A percentile compares a stretch with the other conserved stretches of the same genome.
phyloP scores from a whole-genome alignment of 148 eudicot genomes.

The Chenopodium album region DNA sequence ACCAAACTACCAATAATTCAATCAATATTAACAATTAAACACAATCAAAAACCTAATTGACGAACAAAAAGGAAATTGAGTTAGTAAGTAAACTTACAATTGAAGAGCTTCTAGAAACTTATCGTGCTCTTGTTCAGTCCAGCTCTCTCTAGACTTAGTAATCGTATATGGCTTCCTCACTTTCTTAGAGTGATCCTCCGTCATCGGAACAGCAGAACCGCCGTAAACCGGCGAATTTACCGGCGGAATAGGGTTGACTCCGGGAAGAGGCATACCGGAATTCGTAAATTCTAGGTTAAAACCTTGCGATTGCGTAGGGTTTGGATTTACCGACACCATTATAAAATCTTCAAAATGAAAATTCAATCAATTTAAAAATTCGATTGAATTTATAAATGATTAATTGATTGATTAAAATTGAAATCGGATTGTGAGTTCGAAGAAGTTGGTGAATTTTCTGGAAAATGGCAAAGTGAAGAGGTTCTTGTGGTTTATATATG shows the following conservation, averaged over 20 bases:
- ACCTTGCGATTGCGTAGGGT: constrained; percentile 27
- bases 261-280: constrained; percentile 34
- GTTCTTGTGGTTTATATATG: constrained; percentile 3
- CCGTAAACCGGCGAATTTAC: constrained; percentile 15
- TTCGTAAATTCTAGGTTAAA: constrained; percentile 25
- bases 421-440: neutral
- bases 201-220: neutral
- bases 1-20: neutral
- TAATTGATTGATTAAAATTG: neutral
- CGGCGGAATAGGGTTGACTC: constrained; percentile 25
- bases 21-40: neutral
- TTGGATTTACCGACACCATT: constrained; percentile 41
- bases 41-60: no score
- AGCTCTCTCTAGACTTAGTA: constrained; percentile 60
- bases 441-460: neutral
- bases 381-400: neutral
- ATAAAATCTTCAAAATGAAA: no score
- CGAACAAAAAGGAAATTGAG: neutral
- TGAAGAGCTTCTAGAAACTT: constrained; percentile 70
- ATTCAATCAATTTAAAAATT: no score
- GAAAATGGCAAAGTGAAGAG: neutral
- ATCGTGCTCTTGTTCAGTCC: constrained; percentile 65
- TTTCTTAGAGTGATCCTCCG: constrained; percentile 45
- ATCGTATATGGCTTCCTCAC: constrained; percentile 64
- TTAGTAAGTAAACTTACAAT: constrained; percentile 29